Base-by-base conservation (phyloP, 1,284 basidiomycete genomes). In the Leccinum pseudoinsigne region DNA sequence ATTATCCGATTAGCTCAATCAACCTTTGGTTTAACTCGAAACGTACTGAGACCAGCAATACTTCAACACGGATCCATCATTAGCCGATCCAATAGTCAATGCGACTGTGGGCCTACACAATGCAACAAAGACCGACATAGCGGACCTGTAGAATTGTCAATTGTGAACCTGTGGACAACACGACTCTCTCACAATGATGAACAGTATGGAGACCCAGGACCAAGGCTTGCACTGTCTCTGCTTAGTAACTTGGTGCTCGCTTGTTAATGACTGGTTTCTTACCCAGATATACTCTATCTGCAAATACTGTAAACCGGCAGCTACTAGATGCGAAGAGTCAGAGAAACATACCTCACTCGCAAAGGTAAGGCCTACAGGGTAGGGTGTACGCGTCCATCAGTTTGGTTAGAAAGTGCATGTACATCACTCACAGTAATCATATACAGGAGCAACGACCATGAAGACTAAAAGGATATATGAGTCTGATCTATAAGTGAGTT, bases 171-270 rank as follows among this genome's bases (percentile, higher is more conserved):
- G 3, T 59, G 16, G 5, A 28, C 8, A 21, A 11, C 12, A 26
- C 21, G 16, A 14, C 6, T 7, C 50, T 28, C 60, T 2, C 4
- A 63, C 61, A 4, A 63, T 5, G 11, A 62, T 28, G 23, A 63
- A 62, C 5, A 62, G 16, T 7, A 10, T 18, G 6, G 60, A 62
- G 3, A 62, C 61, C 18, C 47, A 57, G 3, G 61, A n/a, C 61
- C 47, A 62, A 18, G 28, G 31, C 38, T 12, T 26, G 31, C 16
- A 12, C 60, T 62, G 47, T 21, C 10, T 34, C 36, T 23, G 10
- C 18, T 56, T 21, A 40, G 14, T 16, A 54, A 16, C 23, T 28
- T 28, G 9, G 26, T 54, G 53, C 26, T 4, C 23, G 11, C 14
- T 31, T 31, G 9, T 0, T 16, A 54, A 31, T 54, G 10, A 4